phyloP scores from a whole-genome alignment of 2,329 filamentous ascomycete genomes.

The Colletotrichum graminicola region DNA sequence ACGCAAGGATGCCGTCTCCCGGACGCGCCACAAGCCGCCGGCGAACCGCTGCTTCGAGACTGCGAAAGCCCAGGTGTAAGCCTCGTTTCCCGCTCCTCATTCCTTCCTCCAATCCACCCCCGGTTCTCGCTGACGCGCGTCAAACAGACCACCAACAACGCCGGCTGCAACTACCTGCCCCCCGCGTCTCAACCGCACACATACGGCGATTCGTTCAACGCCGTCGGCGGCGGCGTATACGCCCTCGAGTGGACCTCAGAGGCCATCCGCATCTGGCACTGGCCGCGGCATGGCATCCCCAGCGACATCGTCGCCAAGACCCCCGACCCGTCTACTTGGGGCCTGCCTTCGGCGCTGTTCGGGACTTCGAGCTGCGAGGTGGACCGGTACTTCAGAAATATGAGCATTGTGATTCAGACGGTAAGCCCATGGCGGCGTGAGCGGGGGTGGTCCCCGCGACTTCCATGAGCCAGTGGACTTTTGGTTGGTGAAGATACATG shows the following conservation, averaged over 20 bases:
- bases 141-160: slow-evolving; percentile 47
- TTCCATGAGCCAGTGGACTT: not conserved
- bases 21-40: slow-evolving; percentile 42
- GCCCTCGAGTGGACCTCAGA: slow-evolving; percentile 77
- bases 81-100: not conserved
- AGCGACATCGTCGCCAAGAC: slow-evolving; percentile 68
- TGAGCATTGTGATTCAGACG: slow-evolving; percentile 81
- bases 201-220: slow-evolving; percentile 77
- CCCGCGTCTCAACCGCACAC: slow-evolving; percentile 57
- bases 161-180: slow-evolving; percentile 61
- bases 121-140: slow-evolving; percentile 1
- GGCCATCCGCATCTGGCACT: slow-evolving; percentile 82
- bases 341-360: slow-evolving; percentile 76
- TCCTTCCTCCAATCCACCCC: not conserved
- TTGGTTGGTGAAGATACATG: not conserved
- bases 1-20: slow-evolving; percentile 48
- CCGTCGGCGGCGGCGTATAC: slow-evolving; percentile 74
- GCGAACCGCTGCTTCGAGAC: slow-evolving; percentile 40
- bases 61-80: slow-evolving; percentile 45
- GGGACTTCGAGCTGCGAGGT: slow-evolving; percentile 75
- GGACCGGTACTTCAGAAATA: slow-evolving; percentile 72
- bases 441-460: not conserved
- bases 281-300: slow-evolving; percentile 74
- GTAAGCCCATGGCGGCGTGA: slow-evolving; percentile 47
- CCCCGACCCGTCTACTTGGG: slow-evolving; percentile 77